Evolutionary conservation across 345 rosid genomes (phyloP).

Genomic region (Viola odorata): DNA sequence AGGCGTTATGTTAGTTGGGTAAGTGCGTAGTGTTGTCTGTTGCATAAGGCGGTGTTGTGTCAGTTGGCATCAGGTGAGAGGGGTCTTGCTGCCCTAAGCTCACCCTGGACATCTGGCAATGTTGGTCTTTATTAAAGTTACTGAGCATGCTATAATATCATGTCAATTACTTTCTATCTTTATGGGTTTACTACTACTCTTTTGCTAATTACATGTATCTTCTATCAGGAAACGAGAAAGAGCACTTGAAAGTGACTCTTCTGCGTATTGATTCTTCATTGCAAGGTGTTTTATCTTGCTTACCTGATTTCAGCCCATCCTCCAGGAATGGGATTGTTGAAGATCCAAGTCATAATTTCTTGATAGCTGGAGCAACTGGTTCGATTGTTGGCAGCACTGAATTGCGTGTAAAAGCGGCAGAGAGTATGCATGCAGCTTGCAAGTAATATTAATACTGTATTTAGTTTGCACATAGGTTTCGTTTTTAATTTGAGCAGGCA

Average conservation of each 20-base stretch:
- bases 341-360: constrained; percentile 52
- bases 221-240: constrained; percentile 89
- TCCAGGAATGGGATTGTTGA: constrained; percentile 50
- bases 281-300: constrained; percentile 98
- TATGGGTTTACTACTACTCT: no score
- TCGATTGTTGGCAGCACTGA: constrained; percentile 73
- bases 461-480: constrained; percentile 5
- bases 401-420: constrained; percentile 85
- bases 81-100: no score
- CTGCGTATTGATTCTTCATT: constrained; percentile 88
- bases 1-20: no score
- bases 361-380: constrained; percentile 96
- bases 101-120: no score
- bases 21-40: no score
- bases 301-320: constrained; percentile 95
- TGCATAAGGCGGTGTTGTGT: no score
- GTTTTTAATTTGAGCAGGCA: constrained; percentile 1
- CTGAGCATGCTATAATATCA: no score
- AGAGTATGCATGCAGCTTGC: constrained; percentile 74
- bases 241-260: constrained; percentile 95
- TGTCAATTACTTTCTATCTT: no score
- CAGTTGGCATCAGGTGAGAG: no score
- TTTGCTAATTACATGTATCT: constrained; percentile 16
- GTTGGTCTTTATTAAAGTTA: no score
- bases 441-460: constrained; percentile 64